Conservation (phyloP, 2,329 filamentous ascomycete species). For the Ascochyta fabae region DNA sequence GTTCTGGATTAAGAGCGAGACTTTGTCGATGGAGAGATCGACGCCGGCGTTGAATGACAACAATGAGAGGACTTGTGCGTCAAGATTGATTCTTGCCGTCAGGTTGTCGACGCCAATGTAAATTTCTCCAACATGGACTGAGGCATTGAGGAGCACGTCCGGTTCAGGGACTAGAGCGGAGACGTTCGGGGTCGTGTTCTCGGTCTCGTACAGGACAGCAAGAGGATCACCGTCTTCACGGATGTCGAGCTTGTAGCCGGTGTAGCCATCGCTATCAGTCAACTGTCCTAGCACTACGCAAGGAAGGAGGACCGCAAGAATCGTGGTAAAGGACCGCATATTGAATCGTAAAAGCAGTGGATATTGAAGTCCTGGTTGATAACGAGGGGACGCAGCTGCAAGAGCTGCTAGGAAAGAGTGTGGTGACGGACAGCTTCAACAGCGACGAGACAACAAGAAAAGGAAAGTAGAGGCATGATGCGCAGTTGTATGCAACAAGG, state of each 20-base stretch:
- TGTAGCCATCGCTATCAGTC: conserved; percentile 56
- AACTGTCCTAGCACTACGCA: conserved; percentile 43
- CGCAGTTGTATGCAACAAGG: conserved; percentile 15
- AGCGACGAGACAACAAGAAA: conserved; percentile 17
- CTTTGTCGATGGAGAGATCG: conserved; percentile 63
- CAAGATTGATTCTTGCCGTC: conserved; percentile 66
- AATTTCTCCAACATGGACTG: conserved; percentile 64
- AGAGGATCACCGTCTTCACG: conserved; percentile 58
- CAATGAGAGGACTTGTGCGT: conserved; percentile 64
- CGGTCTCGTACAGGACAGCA: conserved; percentile 62
- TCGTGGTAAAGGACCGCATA: conserved; percentile 34
- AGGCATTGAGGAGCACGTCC: conserved; percentile 67
- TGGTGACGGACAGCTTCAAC: conserved; percentile 22
- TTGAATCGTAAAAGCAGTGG: conserved; percentile 11
- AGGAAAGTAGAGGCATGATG: conserved; percentile 21
- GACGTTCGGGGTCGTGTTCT: conserved; percentile 53
- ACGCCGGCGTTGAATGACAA: conserved; percentile 68
- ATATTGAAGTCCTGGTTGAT: background rate
- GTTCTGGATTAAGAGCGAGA: conserved; percentile 64
- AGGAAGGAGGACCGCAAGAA: conserved; percentile 41
- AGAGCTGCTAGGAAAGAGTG: conserved; percentile 22
- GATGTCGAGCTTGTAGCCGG: conserved; percentile 61
- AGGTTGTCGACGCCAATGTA: conserved; percentile 65
- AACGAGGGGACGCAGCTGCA: conserved; percentile 34
- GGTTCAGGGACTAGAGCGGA: conserved; percentile 56